Base-by-base conservation (phyloP, 768 basidiomycete genomes). In the Boletus sp. region DNA sequence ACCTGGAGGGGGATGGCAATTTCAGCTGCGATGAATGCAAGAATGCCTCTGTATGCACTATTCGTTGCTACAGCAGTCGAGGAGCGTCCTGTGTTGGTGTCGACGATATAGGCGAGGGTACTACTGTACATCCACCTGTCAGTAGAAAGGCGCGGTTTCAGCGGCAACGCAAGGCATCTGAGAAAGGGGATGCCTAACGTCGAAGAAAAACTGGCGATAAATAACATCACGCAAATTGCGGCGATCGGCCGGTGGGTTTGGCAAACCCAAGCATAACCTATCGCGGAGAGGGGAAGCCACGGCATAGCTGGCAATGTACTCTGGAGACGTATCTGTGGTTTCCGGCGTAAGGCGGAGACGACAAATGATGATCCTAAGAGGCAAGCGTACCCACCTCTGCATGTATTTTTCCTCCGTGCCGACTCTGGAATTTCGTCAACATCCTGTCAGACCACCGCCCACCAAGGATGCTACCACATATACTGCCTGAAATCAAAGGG, bases 61-160 rank as follows among this genome's bases (percentile, higher is more conserved):
- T 95, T 95, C 40, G 76, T 71, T 1, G 93, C 90, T 9, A 83
- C 81, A 0, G 88, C 90, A 2, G 83, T 83, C 1, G 90, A 87
- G 1, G 90, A 90, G 9, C 88, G 81, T 7, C 93, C 93, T 7
- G 75, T 73, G 64, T 95, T 95, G 7, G 90, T 83, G 62, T 96
- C 93, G 17, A 94, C 90, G 40, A 94, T 80, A 64, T 93, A 95
- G 0, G 92, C 87, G 21, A 96, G 75, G 1, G 86, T 85, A 37
- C 81, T 84, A 2, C 81, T 74, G 64, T 85, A 88, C 48, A 83
- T 80, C 70, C 77, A 76, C 55, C 80, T 83, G 47, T 39, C 14
- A 5, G 19, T 7, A 29, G 30, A 38, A 41, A 50, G 5, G 25
- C 25, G 14, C 17, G 14, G 14, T 5, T 21, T 55, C 7, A 50